Evolutionary conservation across 257 asterid genomes (phyloP).

Genomic region (Nicotiana sylvestris): DNA sequence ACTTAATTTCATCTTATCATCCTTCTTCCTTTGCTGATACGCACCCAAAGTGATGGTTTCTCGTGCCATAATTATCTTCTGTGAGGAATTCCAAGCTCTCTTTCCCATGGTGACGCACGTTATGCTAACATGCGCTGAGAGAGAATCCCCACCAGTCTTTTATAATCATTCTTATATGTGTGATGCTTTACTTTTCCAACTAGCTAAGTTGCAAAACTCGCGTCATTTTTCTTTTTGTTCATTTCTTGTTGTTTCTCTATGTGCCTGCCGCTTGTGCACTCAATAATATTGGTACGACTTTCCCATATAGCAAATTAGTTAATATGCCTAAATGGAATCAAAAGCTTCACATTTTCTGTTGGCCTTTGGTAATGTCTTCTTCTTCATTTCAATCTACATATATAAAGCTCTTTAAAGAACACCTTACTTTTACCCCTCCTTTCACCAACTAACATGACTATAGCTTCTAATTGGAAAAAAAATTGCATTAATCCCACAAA

Average conservation of each 20-base stretch:
- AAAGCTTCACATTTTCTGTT: conserved; percentile 17
- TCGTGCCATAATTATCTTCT: too few relatives aligned
- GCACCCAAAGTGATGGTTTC: too few relatives aligned
- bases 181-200: not conserved
- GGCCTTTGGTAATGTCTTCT: conserved; percentile 16
- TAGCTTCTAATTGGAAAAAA: not conserved
- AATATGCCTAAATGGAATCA: conserved; percentile 12
- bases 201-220: not conserved
- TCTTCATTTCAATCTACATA: not conserved
- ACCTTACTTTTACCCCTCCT: conserved; percentile 11
- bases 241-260: not conserved
- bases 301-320: not conserved
- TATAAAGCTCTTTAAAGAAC: not conserved
- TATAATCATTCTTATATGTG: not conserved
- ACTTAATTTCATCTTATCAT: too few relatives aligned
- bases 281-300: not conserved
- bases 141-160: too few relatives aligned
- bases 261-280: not conserved
- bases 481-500: not conserved
- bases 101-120: too few relatives aligned
- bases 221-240: not conserved
- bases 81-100: too few relatives aligned
- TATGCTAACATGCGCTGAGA: too few relatives aligned
- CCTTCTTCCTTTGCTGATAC: too few relatives aligned
- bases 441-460: not conserved